Conservation (phyloP, 116 monocot genomes). For the Thalassia testudinum region DNA sequence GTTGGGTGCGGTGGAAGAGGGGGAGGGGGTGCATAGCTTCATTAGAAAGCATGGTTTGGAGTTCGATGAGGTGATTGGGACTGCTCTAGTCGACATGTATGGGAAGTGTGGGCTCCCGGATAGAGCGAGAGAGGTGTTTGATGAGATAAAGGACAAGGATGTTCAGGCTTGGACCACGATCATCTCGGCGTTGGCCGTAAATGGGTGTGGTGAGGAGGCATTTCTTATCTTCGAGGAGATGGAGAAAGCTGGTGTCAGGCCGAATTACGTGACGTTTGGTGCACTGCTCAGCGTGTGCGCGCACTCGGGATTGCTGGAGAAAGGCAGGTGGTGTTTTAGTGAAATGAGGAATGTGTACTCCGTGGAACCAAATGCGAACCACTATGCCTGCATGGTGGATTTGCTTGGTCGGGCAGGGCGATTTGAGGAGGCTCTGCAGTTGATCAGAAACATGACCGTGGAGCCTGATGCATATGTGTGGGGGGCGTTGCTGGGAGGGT, state of each 20-base stretch:
- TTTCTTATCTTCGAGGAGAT: constrained; percentile 23
- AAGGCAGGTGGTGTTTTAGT: constrained; percentile 30
- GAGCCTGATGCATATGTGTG: constrained; percentile 40
- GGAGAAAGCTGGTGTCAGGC: constrained; percentile 18
- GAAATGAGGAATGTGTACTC: constrained; percentile 24
- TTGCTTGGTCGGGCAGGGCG: constrained; percentile 37
- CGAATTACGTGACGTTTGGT: constrained; percentile 45
- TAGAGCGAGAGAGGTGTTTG: constrained; percentile 26
- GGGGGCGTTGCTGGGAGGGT: constrained; percentile 51
- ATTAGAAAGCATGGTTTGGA: constrained; percentile 20
- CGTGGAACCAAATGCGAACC: constrained; percentile 30
- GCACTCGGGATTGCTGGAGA: constrained; percentile 28
- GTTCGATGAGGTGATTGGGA: constrained; percentile 31
- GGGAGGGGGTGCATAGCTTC: constrained; percentile 39
- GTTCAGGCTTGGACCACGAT: constrained; percentile 50
- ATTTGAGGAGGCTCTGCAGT: constrained; percentile 25
- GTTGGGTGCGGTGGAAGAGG: constrained; percentile 45
- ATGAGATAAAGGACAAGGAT: constrained; percentile 27
- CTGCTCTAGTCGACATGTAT: constrained; percentile 48
- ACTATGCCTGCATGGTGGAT: constrained; percentile 58
- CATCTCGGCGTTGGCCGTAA: constrained; percentile 29
- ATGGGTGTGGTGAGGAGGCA: constrained; percentile 33
- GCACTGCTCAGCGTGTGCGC: constrained; percentile 38
- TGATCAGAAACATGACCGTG: constrained; percentile 50
- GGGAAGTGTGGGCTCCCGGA: constrained; percentile 46